Evolutionary conservation across 345 rosid genomes (phyloP).

Genomic region (Populus alba): DNA sequence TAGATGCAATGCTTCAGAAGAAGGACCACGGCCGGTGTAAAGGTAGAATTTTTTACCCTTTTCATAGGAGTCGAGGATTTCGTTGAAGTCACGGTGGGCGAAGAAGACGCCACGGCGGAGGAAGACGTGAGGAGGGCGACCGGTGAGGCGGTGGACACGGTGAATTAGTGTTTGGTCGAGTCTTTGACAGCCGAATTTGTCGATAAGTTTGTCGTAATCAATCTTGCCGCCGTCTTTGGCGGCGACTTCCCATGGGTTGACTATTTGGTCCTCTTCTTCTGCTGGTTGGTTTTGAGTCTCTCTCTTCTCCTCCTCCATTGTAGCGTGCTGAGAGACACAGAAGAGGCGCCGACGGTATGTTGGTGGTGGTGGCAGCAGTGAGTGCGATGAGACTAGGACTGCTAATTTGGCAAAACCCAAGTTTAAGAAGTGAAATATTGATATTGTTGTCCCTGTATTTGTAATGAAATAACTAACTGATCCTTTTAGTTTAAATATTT

Average conservation of each 20-base stretch:
- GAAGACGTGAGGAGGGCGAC: slow-evolving; percentile 70
- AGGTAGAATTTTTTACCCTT: slow-evolving; percentile 79
- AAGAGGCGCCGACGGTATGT: neutral
- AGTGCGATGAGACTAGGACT: neutral
- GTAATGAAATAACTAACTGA: neutral
- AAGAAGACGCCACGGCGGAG: slow-evolving; percentile 93
- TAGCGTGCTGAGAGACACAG: neutral
- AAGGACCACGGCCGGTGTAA: slow-evolving; percentile 93
- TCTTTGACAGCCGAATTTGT: slow-evolving; percentile 83
- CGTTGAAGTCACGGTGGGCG: slow-evolving; percentile 81
- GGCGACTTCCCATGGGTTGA: slow-evolving; percentile 92
- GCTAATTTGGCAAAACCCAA: neutral
- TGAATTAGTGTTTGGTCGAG: slow-evolving; percentile 54
- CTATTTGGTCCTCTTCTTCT: slow-evolving; percentile 36
- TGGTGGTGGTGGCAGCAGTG: neutral
- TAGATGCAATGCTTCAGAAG: slow-evolving; percentile 87
- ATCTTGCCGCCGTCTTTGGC: slow-evolving; percentile 68
- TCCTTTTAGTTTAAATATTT: neutral
- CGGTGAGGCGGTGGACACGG: slow-evolving; percentile 74
- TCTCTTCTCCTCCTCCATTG: neutral
- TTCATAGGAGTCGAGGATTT: slow-evolving; percentile 76
- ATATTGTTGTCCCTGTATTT: neutral
- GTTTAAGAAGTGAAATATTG: neutral
- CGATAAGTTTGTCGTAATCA: slow-evolving; percentile 88
- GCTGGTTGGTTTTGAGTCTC: neutral